phyloP scores from a whole-genome alignment of 768 basidiomycete genomes.

The Imleria badia region DNA sequence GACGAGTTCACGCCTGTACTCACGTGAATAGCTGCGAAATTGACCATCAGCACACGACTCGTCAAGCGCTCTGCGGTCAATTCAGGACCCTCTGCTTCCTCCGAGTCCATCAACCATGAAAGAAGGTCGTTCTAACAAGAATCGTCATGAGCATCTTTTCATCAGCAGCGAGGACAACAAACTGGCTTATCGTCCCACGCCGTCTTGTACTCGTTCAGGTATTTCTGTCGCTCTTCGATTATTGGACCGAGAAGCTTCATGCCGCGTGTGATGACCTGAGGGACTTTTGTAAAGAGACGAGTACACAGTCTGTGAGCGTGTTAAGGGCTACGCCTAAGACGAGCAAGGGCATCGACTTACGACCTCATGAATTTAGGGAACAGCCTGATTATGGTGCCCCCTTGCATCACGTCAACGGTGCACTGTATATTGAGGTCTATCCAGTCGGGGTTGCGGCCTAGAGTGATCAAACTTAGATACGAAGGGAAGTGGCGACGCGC shows the following conservation, averaged over 20 bases:
- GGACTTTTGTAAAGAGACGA: background rate
- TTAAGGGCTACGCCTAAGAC: background rate
- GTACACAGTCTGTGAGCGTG: background rate
- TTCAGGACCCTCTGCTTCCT: constrained; percentile 23
- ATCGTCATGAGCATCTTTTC: background rate
- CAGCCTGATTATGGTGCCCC: background rate
- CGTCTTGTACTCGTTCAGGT: constrained; percentile 21
- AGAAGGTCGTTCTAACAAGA: constrained; percentile 33
- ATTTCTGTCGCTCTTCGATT: constrained; percentile 27
- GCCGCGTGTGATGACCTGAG: background rate
- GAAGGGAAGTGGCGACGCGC: background rate
- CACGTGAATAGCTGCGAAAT: constrained; percentile 26
- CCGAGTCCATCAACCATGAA: constrained; percentile 36
- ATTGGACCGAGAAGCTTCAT: constrained; percentile 27
- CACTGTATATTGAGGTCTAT: constrained; percentile 31
- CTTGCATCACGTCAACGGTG: constrained; percentile 26
- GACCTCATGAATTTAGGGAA: background rate
- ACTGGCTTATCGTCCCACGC: constrained; percentile 34
- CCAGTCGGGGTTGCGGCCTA: constrained; percentile 43
- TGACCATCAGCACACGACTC: constrained; percentile 6
- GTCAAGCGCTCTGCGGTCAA: constrained; percentile 22
- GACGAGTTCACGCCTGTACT: background rate
- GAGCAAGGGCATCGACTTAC: background rate
- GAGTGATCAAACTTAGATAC: background rate
- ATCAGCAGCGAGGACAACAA: background rate